These are phyloP conservation scores for Didymella exigua DNA, from an alignment of 2,329 filamentous ascomycete genomes.

Conservation along the genomic window DNA sequence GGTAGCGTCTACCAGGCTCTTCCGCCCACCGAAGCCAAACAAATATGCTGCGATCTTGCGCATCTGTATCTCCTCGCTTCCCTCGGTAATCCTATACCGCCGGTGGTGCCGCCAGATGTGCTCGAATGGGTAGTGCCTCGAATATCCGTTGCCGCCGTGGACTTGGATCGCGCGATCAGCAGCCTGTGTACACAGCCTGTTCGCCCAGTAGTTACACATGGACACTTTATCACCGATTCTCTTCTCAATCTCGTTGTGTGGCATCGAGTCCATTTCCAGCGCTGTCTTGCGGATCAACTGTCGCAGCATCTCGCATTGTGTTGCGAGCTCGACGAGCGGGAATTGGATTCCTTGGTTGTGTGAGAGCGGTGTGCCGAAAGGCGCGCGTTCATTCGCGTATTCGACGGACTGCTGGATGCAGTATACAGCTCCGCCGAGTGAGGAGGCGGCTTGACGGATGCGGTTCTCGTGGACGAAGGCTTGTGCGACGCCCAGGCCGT, in stretches of 20 bases:
- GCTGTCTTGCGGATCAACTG: slow-evolving; percentile 67
- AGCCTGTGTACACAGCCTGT: slow-evolving; percentile 64
- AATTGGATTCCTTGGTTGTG: slow-evolving; percentile 69
- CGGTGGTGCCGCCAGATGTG: slow-evolving; percentile 70
- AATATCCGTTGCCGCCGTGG: slow-evolving; percentile 65
- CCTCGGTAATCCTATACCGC: slow-evolving; percentile 67
- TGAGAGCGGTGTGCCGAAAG: slow-evolving; percentile 63
- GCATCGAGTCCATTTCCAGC: slow-evolving; percentile 64
- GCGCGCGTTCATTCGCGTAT: slow-evolving; percentile 60
- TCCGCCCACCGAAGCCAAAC: slow-evolving; percentile 60
- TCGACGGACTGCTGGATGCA: slow-evolving; percentile 64
- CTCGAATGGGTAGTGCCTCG: slow-evolving; percentile 64
- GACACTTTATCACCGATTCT: slow-evolving; percentile 65
- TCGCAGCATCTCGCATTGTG: slow-evolving; percentile 66
- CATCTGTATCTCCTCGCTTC: slow-evolving; percentile 70
- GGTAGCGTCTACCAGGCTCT: slow-evolving; percentile 46
- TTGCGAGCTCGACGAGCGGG: slow-evolving; percentile 66
- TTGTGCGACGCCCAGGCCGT: slow-evolving; percentile 65
- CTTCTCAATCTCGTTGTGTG: slow-evolving; percentile 61
- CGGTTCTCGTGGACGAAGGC: slow-evolving; percentile 71
- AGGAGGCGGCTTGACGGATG: slow-evolving; percentile 67
- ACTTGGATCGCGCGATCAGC: slow-evolving; percentile 68
- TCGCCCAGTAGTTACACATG: slow-evolving; percentile 72
- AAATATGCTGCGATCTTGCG: slow-evolving; percentile 66
- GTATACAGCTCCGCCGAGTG: slow-evolving; percentile 64